A percentile compares a stretch with the other conserved stretches of the same genome.
Conservation (phyloP, 345 rosid genomes). For the Brassica carinata region DNA sequence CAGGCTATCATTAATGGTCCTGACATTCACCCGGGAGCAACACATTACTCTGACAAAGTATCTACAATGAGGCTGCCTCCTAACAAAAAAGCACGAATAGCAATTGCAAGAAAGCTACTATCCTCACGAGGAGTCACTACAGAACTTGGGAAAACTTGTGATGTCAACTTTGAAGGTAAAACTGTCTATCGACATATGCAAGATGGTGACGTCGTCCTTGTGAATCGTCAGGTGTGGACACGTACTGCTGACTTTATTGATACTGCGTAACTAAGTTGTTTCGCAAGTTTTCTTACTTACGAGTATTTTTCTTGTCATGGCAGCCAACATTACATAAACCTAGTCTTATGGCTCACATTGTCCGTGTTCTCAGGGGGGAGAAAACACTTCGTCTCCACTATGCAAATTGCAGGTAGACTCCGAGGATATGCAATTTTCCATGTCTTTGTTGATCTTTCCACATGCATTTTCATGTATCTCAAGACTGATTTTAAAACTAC, state of each 20-base stretch:
- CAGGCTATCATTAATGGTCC: slow-evolving; percentile 84
- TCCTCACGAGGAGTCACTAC: slow-evolving; percentile 73
- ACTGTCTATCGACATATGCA: slow-evolving; percentile 79
- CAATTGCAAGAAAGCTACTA: slow-evolving; percentile 72
- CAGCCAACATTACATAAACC: slow-evolving; percentile 99
- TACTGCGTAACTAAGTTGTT: neutral
- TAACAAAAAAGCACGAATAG: slow-evolving; percentile 54
- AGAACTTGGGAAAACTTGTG: slow-evolving; percentile 62
- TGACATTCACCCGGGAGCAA: slow-evolving; percentile 89
- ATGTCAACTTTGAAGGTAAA: slow-evolving; percentile 76
- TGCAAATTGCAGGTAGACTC: too few relatives aligned
- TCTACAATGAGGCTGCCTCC: slow-evolving; percentile 57
- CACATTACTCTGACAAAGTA: slow-evolving; percentile 75
- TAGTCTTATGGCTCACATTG: slow-evolving; percentile 94
- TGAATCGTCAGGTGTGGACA: slow-evolving; percentile 85
- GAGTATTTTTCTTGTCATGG: slow-evolving; percentile 28
- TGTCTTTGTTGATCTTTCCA: slow-evolving; percentile 14
- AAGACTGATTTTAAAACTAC: slow-evolving; percentile 21
- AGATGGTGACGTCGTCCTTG: slow-evolving; percentile 96
- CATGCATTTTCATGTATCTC: neutral
- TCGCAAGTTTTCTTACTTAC: slow-evolving; percentile 2
- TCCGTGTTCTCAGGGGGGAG: slow-evolving; percentile 91
- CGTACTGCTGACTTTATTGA: slow-evolving; percentile 1
- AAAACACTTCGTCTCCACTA: slow-evolving; percentile 97
- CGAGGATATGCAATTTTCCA: slow-evolving; percentile 4